Evolutionary conservation across 352 stramenopile species (phyloP).

Genomic region (Globisporangium acanthophoron): DNA sequence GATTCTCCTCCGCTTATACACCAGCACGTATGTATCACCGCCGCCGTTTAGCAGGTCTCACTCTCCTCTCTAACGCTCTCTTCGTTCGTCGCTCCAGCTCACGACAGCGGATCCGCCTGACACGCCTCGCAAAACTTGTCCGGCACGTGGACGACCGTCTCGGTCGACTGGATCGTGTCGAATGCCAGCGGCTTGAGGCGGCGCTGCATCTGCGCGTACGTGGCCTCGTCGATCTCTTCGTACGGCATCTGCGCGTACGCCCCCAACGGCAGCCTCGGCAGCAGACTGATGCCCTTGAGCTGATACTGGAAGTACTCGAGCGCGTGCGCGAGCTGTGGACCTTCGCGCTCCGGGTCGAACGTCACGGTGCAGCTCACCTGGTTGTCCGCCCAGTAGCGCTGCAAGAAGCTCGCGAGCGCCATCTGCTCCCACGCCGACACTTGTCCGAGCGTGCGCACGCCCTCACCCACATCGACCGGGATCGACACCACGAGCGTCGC

Average conservation of each 20-base stretch:
- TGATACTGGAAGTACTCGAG: slow-evolving; percentile 94
- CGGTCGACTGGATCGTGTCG: slow-evolving; percentile 25
- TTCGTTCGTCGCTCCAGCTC: slow-evolving; percentile 2
- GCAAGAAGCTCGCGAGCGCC: slow-evolving; percentile 87
- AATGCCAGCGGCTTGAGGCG: slow-evolving; percentile 40
- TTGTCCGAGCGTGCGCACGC: slow-evolving; percentile 75
- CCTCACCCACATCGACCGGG: slow-evolving; percentile 84
- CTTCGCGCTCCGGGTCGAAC: slow-evolving; percentile 88
- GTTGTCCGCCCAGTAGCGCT: slow-evolving; percentile 94
- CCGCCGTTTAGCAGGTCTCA: slow-evolving; percentile 6
- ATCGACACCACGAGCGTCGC: slow-evolving; percentile 89
- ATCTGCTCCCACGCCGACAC: slow-evolving; percentile 93
- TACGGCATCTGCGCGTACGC: slow-evolving; percentile 92
- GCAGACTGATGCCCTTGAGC: slow-evolving; percentile 89
- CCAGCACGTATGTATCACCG: slow-evolving; percentile 1
- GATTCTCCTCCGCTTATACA: not conserved
- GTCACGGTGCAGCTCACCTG: slow-evolving; percentile 93
- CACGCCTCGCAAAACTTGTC: slow-evolving; percentile 62
- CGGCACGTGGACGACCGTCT: slow-evolving; percentile 31
- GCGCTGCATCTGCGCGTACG: slow-evolving; percentile 51
- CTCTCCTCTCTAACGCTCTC: slow-evolving; percentile 16
- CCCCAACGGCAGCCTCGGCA: slow-evolving; percentile 74
- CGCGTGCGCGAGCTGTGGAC: slow-evolving; percentile 64
- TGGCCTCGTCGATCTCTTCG: slow-evolving; percentile 77
- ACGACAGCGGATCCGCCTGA: slow-evolving; percentile 10